A percentile compares a stretch with the other conserved stretches of the same genome.
phyloP scores from a whole-genome alignment of 805 yeast genomes.

The Metschnikowia proteae region DNA sequence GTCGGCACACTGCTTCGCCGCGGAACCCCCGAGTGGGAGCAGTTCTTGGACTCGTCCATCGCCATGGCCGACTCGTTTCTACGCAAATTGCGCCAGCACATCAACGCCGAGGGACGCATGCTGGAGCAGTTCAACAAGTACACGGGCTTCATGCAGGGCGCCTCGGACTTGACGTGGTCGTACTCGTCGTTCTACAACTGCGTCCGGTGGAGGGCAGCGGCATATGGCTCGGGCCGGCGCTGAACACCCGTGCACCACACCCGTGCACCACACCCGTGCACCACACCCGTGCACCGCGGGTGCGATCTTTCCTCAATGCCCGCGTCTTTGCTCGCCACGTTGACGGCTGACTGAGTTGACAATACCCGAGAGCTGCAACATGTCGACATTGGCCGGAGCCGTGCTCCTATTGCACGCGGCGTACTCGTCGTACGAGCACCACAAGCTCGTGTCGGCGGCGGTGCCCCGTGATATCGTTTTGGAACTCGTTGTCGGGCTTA shows the following conservation, averaged over 20 bases:
- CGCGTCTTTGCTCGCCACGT: no score
- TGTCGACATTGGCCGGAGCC: conserved; percentile 6
- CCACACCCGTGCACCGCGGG: background rate
- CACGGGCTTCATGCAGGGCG: conserved; percentile 86
- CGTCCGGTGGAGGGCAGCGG: conserved; percentile 54
- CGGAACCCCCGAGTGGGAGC: conserved; percentile 43
- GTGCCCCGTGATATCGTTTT: conserved; percentile 47
- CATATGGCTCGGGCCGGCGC: background rate
- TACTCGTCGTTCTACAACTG: conserved; percentile 75
- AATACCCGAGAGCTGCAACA: background rate
- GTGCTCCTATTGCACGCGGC: conserved; percentile 44
- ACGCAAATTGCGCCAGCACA: conserved; percentile 54
- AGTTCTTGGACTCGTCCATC: conserved; percentile 44
- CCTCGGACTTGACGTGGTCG: conserved; percentile 85
- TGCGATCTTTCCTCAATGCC: no score
- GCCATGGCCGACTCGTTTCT: conserved; percentile 66
- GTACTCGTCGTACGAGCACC: conserved; percentile 52
- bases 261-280: background rate
- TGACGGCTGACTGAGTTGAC: no score
- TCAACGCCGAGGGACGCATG: conserved; percentile 63
- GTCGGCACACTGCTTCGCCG: conserved; percentile 24
- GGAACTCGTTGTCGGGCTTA: conserved; percentile 49
- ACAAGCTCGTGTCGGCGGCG: conserved; percentile 28
- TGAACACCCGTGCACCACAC: background rate
- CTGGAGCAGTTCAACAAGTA: conserved; percentile 85